Evolutionary conservation across 306 rosid genomes (phyloP).

Genomic region (Cucurbita pepo): DNA sequence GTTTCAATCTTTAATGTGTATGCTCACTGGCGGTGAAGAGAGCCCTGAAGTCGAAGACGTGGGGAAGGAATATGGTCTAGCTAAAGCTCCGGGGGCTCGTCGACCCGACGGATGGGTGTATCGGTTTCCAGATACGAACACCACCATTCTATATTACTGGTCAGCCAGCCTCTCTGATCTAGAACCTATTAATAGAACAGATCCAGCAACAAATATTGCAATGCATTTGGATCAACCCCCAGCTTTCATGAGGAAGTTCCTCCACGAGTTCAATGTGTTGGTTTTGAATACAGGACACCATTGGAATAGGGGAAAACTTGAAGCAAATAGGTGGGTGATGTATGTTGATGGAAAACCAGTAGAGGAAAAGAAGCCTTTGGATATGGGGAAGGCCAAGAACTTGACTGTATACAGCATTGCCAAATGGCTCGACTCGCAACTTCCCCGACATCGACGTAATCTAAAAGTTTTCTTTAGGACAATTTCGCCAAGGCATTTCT

Average conservation of each 20-base stretch:
- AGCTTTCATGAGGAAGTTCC: constrained; percentile 54
- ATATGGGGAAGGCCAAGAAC: constrained; percentile 54
- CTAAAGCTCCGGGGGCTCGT: constrained; percentile 59
- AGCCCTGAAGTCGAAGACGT: constrained; percentile 53
- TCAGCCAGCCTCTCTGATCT: constrained; percentile 80
- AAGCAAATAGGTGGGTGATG: constrained; percentile 73
- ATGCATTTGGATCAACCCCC: constrained; percentile 94
- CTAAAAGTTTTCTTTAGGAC: constrained; percentile 84
- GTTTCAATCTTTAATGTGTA: constrained; percentile 90
- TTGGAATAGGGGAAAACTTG: constrained; percentile 81
- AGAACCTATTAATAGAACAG: constrained; percentile 35
- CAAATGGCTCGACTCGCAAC: constrained; percentile 69
- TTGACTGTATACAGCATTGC: constrained; percentile 46
- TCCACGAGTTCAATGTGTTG: constrained; percentile 52
- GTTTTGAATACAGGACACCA: constrained; percentile 94
- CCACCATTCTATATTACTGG: constrained; percentile 87
- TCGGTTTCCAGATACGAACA: constrained; percentile 58
- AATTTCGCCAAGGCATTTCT: constrained; percentile 72
- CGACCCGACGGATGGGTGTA: constrained; percentile 98
- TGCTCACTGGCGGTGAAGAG: constrained; percentile 63
- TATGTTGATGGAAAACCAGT: constrained; percentile 49
- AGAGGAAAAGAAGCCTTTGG: constrained; percentile 32
- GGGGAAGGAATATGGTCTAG: constrained; percentile 61
- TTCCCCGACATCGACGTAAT: constrained; percentile 30
- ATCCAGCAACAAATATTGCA: constrained; percentile 38